A percentile compares a stretch with the other conserved stretches of the same genome.
Conservation (phyloP, 306 rosid species). For the Cyamopsis tetragonoloba region DNA sequence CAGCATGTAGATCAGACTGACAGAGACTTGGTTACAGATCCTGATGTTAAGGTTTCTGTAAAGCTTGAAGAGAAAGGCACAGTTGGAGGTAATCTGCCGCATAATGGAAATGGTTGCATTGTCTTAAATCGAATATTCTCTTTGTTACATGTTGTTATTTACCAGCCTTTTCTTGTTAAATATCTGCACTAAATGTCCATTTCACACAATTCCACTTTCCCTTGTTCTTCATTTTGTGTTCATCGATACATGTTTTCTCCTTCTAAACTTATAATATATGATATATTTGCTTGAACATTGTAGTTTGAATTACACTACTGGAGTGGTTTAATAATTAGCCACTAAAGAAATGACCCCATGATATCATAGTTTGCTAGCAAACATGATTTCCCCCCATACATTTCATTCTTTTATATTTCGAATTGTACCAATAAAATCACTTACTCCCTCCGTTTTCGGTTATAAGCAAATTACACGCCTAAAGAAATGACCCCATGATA, state of each 20-base stretch:
- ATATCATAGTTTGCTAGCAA: constrained; percentile 5
- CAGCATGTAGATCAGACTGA: constrained; percentile 32
- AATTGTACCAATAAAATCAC: neutral
- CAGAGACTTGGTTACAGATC: constrained; percentile 29
- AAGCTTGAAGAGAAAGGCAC: constrained; percentile 34
- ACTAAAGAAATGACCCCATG: neutral
- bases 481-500: neutral
- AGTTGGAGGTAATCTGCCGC: constrained; percentile 29
- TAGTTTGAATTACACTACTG: constrained; percentile 15
- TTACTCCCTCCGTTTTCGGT: no score
- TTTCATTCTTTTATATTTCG: neutral
- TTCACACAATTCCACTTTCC: neutral
- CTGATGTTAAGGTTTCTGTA: constrained; percentile 23
- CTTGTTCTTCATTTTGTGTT: constrained; percentile 13
- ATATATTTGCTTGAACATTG: neutral
- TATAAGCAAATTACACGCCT: no score
- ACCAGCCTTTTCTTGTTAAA: neutral
- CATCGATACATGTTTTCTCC: neutral
- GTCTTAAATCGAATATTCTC: neutral
- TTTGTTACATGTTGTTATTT: constrained; percentile 23
- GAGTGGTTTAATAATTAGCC: neutral
- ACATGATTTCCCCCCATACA: no score
- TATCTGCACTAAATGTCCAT: neutral
- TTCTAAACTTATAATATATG: neutral
- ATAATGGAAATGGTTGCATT: neutral